Conservation (phyloP, 2,329 filamentous ascomycete genomes). For the Zasmidium angulare region DNA sequence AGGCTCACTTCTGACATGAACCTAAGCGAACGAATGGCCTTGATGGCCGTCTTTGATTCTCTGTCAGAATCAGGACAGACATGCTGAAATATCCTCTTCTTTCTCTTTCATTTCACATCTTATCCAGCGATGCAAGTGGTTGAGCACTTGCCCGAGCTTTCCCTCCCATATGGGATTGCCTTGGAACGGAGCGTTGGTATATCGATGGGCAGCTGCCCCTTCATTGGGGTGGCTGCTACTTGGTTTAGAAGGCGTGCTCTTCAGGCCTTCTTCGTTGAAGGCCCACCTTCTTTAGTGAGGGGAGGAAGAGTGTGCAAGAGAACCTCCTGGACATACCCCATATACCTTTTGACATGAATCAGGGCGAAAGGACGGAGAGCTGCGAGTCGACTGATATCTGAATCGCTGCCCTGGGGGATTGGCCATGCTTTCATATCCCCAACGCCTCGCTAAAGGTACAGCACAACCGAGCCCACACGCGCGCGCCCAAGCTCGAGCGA, state of each 20-base stretch:
- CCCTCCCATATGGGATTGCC: conserved; percentile 36
- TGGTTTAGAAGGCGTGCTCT: conserved; percentile 38
- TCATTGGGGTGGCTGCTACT: conserved; percentile 5
- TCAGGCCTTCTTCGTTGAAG: conserved; percentile 14
- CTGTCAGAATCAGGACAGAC: background rate
- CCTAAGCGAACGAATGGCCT: conserved; percentile 2
- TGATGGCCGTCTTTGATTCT: conserved; percentile 3
- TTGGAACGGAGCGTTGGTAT: conserved; percentile 51
- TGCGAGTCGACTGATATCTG: too few relatives aligned
- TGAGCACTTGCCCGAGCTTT: conserved; percentile 44
- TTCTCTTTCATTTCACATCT: conserved; percentile 2
- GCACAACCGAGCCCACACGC: too few relatives aligned
- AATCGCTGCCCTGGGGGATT: too few relatives aligned
- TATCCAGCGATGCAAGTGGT: conserved; percentile 45
- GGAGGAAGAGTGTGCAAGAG: conserved; percentile 38
- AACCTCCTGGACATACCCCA: conserved; percentile 36
- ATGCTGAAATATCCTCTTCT: background rate
- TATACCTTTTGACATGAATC: too few relatives aligned
- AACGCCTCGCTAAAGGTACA: too few relatives aligned
- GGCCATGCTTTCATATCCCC: too few relatives aligned
- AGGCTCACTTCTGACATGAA: background rate
- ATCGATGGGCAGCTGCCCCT: conserved; percentile 25
- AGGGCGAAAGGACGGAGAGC: too few relatives aligned
- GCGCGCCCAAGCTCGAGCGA: too few relatives aligned
- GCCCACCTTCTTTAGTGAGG: conserved; percentile 27